These are phyloP conservation scores for Fusarium beomiforme DNA, from an alignment of 2,329 filamentous ascomycete species.

Conservation along the genomic window DNA sequence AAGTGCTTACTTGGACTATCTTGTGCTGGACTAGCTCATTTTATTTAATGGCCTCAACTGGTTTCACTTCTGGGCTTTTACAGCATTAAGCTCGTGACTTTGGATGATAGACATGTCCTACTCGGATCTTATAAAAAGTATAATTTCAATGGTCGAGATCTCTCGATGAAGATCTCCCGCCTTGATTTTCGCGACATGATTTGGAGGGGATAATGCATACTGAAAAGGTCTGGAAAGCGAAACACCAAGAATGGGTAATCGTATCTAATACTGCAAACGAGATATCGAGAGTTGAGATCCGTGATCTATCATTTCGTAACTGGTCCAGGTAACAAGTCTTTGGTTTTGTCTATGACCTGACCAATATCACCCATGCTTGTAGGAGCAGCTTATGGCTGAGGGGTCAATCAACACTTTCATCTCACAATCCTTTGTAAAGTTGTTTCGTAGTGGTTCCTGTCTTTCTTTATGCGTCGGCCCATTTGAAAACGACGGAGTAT, in stretches of 20 bases:
- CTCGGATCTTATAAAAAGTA: not conserved
- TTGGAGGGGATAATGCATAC: not conserved
- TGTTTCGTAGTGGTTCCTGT: too few species aligned
- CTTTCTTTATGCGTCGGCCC: too few species aligned
- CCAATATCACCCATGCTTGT: too few species aligned
- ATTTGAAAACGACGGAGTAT: too few species aligned
- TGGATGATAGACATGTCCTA: not conserved
- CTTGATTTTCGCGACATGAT: not conserved
- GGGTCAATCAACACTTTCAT: too few species aligned
- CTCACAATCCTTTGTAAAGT: too few species aligned
- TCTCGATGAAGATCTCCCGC: not conserved
- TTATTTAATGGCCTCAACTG: not conserved
- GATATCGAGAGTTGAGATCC: too few species aligned
- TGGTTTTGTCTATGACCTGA: too few species aligned
- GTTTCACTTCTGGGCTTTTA: not conserved
- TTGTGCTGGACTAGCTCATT: not conserved
- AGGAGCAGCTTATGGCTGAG: too few species aligned
- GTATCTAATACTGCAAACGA: not conserved
- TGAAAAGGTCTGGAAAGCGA: not conserved
- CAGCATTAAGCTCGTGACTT: not conserved
- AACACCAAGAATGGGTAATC: not conserved
- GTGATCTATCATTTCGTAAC: too few species aligned
- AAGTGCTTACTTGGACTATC: conserved; percentile 17
- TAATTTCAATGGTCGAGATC: not conserved
- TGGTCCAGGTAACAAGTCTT: too few species aligned